Evolutionary conservation across 192 early-diverging fungal genomes (phyloP).

Genomic region (Umbelopsis vinacea): DNA sequence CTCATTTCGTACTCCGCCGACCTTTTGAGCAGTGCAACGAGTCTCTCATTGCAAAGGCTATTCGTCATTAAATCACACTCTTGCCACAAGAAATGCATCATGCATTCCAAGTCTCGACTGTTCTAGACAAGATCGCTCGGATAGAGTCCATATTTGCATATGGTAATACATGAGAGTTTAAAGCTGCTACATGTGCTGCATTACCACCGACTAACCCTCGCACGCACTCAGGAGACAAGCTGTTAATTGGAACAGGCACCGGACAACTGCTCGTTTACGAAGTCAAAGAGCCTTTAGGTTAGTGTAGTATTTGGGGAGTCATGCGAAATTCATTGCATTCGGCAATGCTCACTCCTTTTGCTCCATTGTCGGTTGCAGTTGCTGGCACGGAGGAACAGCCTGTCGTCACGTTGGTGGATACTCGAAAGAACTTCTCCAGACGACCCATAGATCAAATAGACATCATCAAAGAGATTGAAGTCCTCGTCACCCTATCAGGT

Average conservation of each 20-base stretch:
- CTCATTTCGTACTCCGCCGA: neutral
- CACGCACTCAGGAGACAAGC: constrained; percentile 62
- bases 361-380: constrained; percentile 35
- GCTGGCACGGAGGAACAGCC: constrained; percentile 54
- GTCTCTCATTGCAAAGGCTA: neutral
- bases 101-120: constrained; percentile 76
- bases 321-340: neutral
- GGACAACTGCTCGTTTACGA: constrained; percentile 75
- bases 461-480: constrained; percentile 73
- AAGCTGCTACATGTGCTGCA: neutral
- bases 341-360: neutral
- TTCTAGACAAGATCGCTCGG: constrained; percentile 72
- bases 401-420: constrained; percentile 64
- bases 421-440: constrained; percentile 71
- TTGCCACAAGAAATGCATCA: constrained; percentile 61
- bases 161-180: constrained; percentile 42
- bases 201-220: neutral
- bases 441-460: constrained; percentile 74
- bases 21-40: neutral
- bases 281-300: constrained; percentile 60
- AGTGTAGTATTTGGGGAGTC: constrained; percentile 1
- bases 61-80: neutral
- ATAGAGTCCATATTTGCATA: constrained; percentile 74
- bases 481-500: constrained; percentile 73
- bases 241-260: constrained; percentile 71